Evolutionary conservation across 2,329 filamentous ascomycete genomes (phyloP).

Genomic region (Cercospora sojina): DNA sequence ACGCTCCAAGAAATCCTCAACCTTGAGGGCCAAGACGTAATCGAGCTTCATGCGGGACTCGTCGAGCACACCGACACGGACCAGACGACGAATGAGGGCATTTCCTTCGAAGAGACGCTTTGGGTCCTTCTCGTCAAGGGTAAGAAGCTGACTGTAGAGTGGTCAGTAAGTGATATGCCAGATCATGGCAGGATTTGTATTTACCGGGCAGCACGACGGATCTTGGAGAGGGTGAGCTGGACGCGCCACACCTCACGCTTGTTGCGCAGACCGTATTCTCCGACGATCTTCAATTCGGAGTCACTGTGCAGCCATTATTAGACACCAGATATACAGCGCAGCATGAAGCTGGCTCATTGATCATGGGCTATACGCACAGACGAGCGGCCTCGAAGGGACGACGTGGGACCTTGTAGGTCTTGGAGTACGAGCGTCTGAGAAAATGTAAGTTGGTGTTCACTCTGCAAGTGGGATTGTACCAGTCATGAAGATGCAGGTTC

Average conservation of each 20-base stretch:
- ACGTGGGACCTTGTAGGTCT: slow-evolving; percentile 99
- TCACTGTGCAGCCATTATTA: slow-evolving; percentile 77
- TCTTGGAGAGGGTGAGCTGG: slow-evolving; percentile 99
- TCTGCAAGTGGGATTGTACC: background rate
- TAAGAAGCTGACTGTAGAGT: slow-evolving; percentile 88
- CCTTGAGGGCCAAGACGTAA: slow-evolving; percentile 98
- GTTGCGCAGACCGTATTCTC: slow-evolving; percentile 99
- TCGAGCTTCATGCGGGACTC: slow-evolving; percentile 99
- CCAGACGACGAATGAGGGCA: slow-evolving; percentile 99
- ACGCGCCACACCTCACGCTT: slow-evolving; percentile 99
- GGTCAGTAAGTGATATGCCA: slow-evolving; percentile 22
- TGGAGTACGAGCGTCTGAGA: slow-evolving; percentile 73
- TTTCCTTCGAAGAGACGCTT: slow-evolving; percentile 99
- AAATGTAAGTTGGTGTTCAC: slow-evolving; percentile 23
- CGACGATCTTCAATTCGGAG: slow-evolving; percentile 98
- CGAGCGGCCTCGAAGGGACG: slow-evolving; percentile 99
- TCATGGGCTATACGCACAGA: slow-evolving; percentile 87
- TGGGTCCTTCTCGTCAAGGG: slow-evolving; percentile 99
- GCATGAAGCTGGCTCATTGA: slow-evolving; percentile 98
- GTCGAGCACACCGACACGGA: slow-evolving; percentile 98
- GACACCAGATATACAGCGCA: slow-evolving; percentile 85
- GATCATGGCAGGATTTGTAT: slow-evolving; percentile 35
- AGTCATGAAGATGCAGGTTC: slow-evolving; percentile 8
- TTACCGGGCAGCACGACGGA: slow-evolving; percentile 99
- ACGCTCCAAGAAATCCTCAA: slow-evolving; percentile 99